Evolutionary conservation across 1,284 basidiomycete species (phyloP), one percentile per base, ranked within the genome.

Genomic region (Cutaneotrichosporon spelunceum): DNA sequence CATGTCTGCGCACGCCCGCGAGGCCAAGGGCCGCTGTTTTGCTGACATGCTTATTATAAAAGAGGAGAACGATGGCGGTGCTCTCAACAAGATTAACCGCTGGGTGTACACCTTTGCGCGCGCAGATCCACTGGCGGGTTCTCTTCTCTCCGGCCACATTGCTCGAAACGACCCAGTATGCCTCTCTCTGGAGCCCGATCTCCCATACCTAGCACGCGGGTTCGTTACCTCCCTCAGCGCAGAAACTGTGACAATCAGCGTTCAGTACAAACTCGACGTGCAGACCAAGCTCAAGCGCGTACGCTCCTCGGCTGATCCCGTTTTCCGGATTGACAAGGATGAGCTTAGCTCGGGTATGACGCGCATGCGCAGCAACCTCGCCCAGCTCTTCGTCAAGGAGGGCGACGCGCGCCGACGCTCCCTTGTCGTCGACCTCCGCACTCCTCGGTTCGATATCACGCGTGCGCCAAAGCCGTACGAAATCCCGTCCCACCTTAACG

Each of bases 241-340:
- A 0, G 79, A 83, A 0, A 79, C 82, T 3, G 84, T 97, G 48
- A 83, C 87, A 9, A 72, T 98, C 39, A 91, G 89, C 2, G 83
- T 95, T 1, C 93, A 96, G 69, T 89, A 90, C 68, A 83, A 84
- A 47, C 78, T 99, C n/a, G 83, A 85, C 67, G 73, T 84, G 23
- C 79, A 80, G 10, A 81, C 79, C 36, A 83, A 89, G 60, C 76
- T 80, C 11, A 80, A 78, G 27, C 82, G 85, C 36, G 74, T 67
- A 39, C 66, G 68, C 58, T 65, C 66, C 19, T 63, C 70, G 26
- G 62, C 63, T 24, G 63, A 80, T 11, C 72, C 86, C 23, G 75
- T 88, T 8, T 98, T 93, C 79, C 85, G 94, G 26, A 87, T 99
- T 63, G 95, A 99, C 82, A 90, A 88, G 72, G 96, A 99, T 75